phyloP scores from a whole-genome alignment of 352 stramenopile genomes.

The Phytophthora fragariae region DNA sequence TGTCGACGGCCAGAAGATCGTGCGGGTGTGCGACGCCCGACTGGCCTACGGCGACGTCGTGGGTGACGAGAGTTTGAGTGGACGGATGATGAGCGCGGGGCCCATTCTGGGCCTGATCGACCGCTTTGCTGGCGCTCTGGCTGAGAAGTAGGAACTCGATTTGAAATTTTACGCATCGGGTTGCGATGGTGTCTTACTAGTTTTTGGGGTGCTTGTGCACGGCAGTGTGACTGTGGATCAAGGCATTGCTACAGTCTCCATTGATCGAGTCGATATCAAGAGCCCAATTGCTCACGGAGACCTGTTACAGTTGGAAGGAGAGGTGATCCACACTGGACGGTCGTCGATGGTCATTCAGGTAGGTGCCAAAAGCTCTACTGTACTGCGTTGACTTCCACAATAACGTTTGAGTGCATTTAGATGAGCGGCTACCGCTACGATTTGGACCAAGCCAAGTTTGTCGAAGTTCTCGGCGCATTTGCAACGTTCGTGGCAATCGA shows the following conservation, averaged over 20 bases:
- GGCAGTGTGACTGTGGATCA: constrained; percentile 30
- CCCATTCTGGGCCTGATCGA: constrained; percentile 61
- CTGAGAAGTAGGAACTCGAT: constrained; percentile 51
- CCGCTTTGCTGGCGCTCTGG: constrained; percentile 59
- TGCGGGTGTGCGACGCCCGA: constrained; percentile 48
- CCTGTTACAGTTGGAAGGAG: constrained; percentile 64
- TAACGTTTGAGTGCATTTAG: constrained; percentile 8
- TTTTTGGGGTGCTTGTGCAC: not conserved
- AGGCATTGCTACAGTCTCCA: constrained; percentile 62
- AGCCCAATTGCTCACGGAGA: constrained; percentile 70
- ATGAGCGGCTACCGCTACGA: constrained; percentile 71
- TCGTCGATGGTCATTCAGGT: constrained; percentile 58
- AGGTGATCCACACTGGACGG: constrained; percentile 60
- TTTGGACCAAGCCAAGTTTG: constrained; percentile 57
- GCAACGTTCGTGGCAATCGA: constrained; percentile 71
- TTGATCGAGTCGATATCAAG: constrained; percentile 72
- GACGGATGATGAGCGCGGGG: constrained; percentile 51
- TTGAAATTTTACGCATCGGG: not conserved
- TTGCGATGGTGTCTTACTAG: not conserved
- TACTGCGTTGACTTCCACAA: not conserved
- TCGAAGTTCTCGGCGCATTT: constrained; percentile 65
- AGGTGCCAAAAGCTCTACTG: not conserved
- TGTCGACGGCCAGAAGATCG: constrained; percentile 33
- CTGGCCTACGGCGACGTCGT: constrained; percentile 60
- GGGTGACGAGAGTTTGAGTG: constrained; percentile 54